phyloP scores from a whole-genome alignment of 2,329 filamentous ascomycete genomes.

The Diaporthe sp. region DNA sequence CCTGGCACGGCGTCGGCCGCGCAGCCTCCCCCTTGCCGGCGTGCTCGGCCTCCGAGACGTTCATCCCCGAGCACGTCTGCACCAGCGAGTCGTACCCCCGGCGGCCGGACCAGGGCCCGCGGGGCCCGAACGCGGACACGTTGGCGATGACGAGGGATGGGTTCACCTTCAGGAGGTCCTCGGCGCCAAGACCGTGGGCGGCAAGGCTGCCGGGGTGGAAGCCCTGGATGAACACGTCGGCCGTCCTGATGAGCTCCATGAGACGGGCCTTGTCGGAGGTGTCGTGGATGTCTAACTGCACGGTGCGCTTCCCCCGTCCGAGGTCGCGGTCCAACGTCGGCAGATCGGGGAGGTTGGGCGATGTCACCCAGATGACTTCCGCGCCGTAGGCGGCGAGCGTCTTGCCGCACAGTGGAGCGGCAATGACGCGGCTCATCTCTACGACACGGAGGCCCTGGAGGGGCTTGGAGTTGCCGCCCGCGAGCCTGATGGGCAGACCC shows the following conservation, averaged over 20 bases:
- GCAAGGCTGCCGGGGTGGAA: neutral
- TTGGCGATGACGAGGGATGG: neutral
- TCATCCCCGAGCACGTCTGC: neutral
- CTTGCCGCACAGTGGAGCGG: constrained; percentile 4
- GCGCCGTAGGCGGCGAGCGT: neutral
- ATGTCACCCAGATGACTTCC: constrained; percentile 7
- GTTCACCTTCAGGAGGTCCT: neutral
- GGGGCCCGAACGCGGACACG: constrained; percentile 2
- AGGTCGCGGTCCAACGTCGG: constrained; percentile 6
- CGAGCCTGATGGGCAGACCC: neutral
- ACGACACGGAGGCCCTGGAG: neutral
- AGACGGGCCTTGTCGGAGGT: neutral
- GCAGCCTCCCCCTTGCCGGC: neutral
- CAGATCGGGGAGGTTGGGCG: neutral
- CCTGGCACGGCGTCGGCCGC: neutral
- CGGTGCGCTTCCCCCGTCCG: neutral
- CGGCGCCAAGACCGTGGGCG: neutral
- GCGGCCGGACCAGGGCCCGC: neutral
- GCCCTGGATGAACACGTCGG: neutral
- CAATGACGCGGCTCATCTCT: neutral
- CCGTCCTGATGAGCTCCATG: neutral
- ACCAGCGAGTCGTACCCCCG: constrained; percentile 2
- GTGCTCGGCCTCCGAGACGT: neutral
- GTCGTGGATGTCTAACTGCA: neutral
- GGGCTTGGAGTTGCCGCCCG: neutral